Conservation (phyloP, 768 basidiomycete genomes). For the Cytidiella melzeri region DNA sequence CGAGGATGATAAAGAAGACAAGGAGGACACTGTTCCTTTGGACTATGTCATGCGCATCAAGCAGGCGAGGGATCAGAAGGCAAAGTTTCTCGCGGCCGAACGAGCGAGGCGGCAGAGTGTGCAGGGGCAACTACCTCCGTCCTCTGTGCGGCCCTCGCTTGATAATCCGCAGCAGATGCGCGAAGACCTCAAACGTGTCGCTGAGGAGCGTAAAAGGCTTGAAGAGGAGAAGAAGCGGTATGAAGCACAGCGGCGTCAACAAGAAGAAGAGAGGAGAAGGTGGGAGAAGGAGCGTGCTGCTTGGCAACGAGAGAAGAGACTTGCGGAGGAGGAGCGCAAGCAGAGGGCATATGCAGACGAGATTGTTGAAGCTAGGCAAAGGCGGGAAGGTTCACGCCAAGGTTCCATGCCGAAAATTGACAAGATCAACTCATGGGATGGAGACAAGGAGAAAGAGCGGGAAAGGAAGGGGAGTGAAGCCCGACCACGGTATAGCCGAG, state of each 20-base stretch:
- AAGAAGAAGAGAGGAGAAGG: conserved; percentile 3
- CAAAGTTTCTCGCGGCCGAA: conserved; percentile 53
- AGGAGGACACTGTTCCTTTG: conserved; percentile 57
- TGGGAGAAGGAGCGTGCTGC: conserved; percentile 7
- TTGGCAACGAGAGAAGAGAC: conserved; percentile 4
- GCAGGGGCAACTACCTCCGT: not conserved
- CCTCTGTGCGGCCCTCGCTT: conserved; percentile 13
- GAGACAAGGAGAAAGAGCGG: conserved; percentile 20
- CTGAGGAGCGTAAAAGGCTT: conserved; percentile 1
- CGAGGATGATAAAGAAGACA: conserved; percentile 12
- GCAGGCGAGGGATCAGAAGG: conserved; percentile 70
- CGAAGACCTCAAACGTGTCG: conserved; percentile 22
- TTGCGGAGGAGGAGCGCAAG: conserved; percentile 10
- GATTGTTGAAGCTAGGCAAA: conserved; percentile 50
- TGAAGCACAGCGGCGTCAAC: conserved; percentile 7
- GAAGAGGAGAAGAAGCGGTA: conserved; percentile 7
- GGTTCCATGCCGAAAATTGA: conserved; percentile 14
- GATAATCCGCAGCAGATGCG: conserved; percentile 40
- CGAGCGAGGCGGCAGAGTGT: conserved; percentile 19
- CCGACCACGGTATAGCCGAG: conserved; percentile 12
- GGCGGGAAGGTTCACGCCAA: conserved; percentile 45
- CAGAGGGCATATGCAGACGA: conserved; percentile 45
- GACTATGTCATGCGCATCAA: conserved; percentile 65
- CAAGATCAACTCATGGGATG: conserved; percentile 10
- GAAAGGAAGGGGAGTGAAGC: conserved; percentile 12